Evolutionary conservation across 495 filamentous ascomycete species (phyloP).

Genomic region (Lasiosphaeriaceae sp.): DNA sequence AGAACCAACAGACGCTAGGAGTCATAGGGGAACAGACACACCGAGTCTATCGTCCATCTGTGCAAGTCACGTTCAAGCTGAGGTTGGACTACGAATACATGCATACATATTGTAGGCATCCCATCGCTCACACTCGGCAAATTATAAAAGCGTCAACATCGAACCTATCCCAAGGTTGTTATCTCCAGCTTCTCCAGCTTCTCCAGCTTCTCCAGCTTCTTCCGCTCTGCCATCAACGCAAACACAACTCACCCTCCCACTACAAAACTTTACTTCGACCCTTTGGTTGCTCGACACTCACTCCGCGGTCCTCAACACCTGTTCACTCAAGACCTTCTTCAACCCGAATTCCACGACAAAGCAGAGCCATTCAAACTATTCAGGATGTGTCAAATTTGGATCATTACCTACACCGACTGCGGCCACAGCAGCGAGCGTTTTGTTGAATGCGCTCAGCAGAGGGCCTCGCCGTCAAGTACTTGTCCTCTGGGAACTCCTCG

Average conservation of each 20-base stretch:
- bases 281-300: too few species aligned
- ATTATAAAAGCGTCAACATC: neutral
- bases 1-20: conserved; percentile 1
- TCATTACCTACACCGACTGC: neutral
- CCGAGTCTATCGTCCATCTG: neutral
- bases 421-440: neutral
- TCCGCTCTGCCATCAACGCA: neutral
- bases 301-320: too few species aligned
- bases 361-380: neutral
- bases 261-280: neutral
- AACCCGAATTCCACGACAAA: neutral
- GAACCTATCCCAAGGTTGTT: neutral
- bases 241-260: neutral
- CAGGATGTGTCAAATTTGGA: conserved; percentile 1
- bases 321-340: too few species aligned
- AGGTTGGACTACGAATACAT: neutral
- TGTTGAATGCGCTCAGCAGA: neutral
- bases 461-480: neutral
- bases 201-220: neutral
- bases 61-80: neutral
- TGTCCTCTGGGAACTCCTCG: neutral
- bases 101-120: neutral
- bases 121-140: neutral
- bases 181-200: neutral
- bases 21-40: neutral